Conservation (phyloP, 352 stramenopile species). For the Globisporangium heterothallicum region DNA sequence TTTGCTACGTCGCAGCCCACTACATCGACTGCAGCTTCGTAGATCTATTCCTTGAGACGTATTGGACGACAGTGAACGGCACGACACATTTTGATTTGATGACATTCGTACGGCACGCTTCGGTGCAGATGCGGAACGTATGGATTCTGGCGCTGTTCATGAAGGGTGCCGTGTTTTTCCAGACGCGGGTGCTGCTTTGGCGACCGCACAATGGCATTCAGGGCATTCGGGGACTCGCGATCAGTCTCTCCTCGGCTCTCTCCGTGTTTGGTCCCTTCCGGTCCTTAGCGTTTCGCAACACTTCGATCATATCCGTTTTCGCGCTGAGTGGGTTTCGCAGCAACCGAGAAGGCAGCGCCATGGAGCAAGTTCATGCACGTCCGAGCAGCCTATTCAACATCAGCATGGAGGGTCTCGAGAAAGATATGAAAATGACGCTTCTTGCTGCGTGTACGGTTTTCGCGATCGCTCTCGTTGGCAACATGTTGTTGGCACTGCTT, state of each 20-base stretch:
- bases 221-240: constrained; percentile 28
- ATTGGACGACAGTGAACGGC: constrained; percentile 24
- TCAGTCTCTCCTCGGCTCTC: constrained; percentile 28
- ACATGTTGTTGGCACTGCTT: not conserved
- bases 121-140: constrained; percentile 41
- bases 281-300: constrained; percentile 14
- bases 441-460: constrained; percentile 8
- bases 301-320: constrained; percentile 11
- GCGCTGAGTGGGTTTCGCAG: not conserved
- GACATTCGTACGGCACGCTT: constrained; percentile 23
- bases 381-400: constrained; percentile 14
- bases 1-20: constrained; percentile 29
- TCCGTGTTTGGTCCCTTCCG: constrained; percentile 30
- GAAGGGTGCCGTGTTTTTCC: constrained; percentile 15
- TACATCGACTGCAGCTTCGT: constrained; percentile 36
- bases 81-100: constrained; percentile 16
- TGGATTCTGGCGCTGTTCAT: constrained; percentile 35
- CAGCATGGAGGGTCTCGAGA: constrained; percentile 12
- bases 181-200: constrained; percentile 14
- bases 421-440: constrained; percentile 18
- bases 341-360: not conserved
- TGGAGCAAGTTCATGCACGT: not conserved
- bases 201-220: constrained; percentile 16
- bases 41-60: constrained; percentile 30
- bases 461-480: constrained; percentile 6